These are phyloP conservation scores for Aspergillus pseudonomiae DNA, from an alignment of 2,329 filamentous ascomycete species.

Conservation along the genomic window DNA sequence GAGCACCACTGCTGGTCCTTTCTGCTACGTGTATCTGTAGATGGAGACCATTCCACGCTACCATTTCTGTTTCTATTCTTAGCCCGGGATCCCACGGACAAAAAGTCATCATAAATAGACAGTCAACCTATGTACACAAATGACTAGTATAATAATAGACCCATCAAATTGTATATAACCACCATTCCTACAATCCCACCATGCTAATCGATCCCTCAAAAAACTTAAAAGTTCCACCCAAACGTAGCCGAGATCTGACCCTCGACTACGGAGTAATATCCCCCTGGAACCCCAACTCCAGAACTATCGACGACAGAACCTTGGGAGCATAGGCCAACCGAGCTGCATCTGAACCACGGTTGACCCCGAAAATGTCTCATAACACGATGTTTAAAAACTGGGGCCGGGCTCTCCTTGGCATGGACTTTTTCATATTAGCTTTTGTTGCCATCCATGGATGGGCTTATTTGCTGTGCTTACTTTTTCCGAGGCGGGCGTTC, in stretches of 20 bases:
- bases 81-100: too few relatives aligned
- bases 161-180: background rate
- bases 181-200: background rate
- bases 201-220: background rate
- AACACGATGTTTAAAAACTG: background rate
- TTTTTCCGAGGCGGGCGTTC: background rate
- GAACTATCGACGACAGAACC: background rate
- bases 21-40: constrained; percentile 51
- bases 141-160: background rate
- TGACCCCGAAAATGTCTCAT: background rate
- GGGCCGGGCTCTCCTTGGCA: background rate
- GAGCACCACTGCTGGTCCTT: constrained; percentile 49
- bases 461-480: background rate
- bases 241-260: too few relatives aligned
- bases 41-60: background rate
- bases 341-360: background rate
- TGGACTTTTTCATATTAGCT: background rate
- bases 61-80: background rate
- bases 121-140: background rate
- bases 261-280: too few relatives aligned
- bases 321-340: background rate
- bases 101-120: background rate
- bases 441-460: background rate
- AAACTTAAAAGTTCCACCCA: background rate
- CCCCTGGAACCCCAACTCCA: too few relatives aligned